Base-by-base conservation (phyloP, 192 early-diverging fungal genomes). In the Backusella sp. region DNA sequence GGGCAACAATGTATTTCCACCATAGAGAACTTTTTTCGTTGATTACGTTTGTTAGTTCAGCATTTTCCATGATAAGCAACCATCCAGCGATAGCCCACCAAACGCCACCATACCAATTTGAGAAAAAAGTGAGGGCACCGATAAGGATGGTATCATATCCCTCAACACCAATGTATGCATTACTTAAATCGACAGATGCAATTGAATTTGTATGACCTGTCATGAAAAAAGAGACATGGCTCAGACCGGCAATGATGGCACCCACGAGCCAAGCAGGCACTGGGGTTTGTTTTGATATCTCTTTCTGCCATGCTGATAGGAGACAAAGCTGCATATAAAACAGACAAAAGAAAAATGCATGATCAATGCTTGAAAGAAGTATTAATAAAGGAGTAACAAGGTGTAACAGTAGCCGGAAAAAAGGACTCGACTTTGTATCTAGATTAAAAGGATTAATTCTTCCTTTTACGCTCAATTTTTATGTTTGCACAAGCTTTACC, bases 161-260 rank as follows among this genome's bases (percentile, higher is more conserved):
- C 49, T 88, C 84, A 35, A 94, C 88, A 4, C 93, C 93, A 4
- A 89, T 86, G 73, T 94, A 94, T 2, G 92, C 88, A 67, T 91
- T 91, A 73, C 92, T 90, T 23, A 94, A 82, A 65, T 94, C 93
- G n/a, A 93, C 82, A 11, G 92, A 91, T 0, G 93, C 90, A 23
- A 94, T 90, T 5, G 92, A 91, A 75, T 94, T 94, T 0, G 91
- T 91, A 79, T 92, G 92, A 21, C 92, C 93, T 34, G 90, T 85
- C 6, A 85, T 62, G 69, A 90, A 94, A 49, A 94, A 94, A 19
- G 92, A 88, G 1, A 84, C 79, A 11, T 90, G 82, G 21, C 80
- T 85, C 56, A 89, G 79, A 28, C 78, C 79, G 65, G 88, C 73
- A 6, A 88, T 30, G 0, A 79, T 11, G 5, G 41, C 28, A 12